Evolutionary conservation across 352 stramenopile genomes (phyloP), one percentile per base, ranked within the genome.

Genomic region (Pythium volutum): DNA sequence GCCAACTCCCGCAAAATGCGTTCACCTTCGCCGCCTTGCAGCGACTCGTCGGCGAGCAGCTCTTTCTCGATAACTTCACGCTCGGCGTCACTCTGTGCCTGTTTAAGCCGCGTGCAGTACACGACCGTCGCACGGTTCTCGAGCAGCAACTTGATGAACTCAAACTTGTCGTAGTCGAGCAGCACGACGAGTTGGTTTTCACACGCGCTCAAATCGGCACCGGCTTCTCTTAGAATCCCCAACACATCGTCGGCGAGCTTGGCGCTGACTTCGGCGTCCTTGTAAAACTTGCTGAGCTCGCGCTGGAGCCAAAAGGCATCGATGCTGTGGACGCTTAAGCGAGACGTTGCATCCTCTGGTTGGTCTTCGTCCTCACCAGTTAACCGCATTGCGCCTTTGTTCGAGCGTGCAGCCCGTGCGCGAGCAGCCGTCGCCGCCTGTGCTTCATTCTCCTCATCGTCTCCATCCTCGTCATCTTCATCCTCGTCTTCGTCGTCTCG

Each of bases 111-210:
- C 31, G 97, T 98, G 74, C 96, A 99, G 67, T 98, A 99, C 45
- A 97, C 89, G 33, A 99, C 96, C 57, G 96, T 97, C 14, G 83
- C 83, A 29, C 97, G 83, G 77, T 99, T 99, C 47, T 91, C 81
- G 15, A 99, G 70, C 52, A 99, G 69, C 8, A 97, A 57, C 72
- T 99, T 99, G 76, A 99, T 99, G 34, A 99, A 98, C 38, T 99
- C 96, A 67, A 99, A 99, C 62, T 99, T 98, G 74, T 99, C 97
- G 71, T 99, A 98, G 60, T 98, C 97, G 41, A 99, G 74, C 6
- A 99, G 67, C 42, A 98, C 70, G 36, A 99, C 89, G 1, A 99
- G 85, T 54, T 94, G 87, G 75, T 99, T 99, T 70, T 99, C 97
- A 62, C 94, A 98, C 38, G 83, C 80, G 58, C 86, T 90, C 18